Evolutionary conservation across 768 basidiomycete species (phyloP), one percentile per base, ranked within the genome.

Genomic region (Daedalea quercina): DNA sequence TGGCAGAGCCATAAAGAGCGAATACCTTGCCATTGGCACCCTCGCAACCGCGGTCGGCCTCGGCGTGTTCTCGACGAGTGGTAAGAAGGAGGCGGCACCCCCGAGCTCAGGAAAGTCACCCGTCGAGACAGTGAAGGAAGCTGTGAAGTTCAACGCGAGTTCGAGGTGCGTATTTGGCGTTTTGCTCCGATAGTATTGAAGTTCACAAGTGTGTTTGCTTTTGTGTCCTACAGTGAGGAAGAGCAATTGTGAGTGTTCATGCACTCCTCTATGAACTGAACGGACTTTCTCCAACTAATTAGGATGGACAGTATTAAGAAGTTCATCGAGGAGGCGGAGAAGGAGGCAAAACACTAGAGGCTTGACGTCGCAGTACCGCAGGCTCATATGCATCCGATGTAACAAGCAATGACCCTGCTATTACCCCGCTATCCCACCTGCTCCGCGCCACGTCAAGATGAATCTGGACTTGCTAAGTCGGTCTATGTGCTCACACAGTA

Each of bases 261-360:
- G 7, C 48, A 34, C 47, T 55, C 58, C 33, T 34, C 54, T 19
- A 35, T 33, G 20, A 51, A 20, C 34, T 51, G 60, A 60, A 60
- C 60, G 64, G 63, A 68, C 62, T 68, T 62, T 61, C 66, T 62
- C 67, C 60, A 66, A 79, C 71, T 69, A 54, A 68, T 61, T 65
- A 79, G 78, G 76, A 69, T 73, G 59, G 63, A 76, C 73, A 92
- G 90, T 66, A 89, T 92, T 72, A 75, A 78, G 67, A 82, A 83
- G 47, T 92, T 88, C 65, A 79, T 91, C 55, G 81, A 79, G 52
- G 88, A 90, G 65, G 89, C 90, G 44, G 90, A 91, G 76, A 89
- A 87, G 70, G 85, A 81, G 66, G 70, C 80, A 58, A 77, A 79
- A 63, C 78, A 79, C 64, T 80, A 69, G 67, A 44, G 6, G 28